These are phyloP conservation scores for Cyberlindnera americana DNA, from an alignment of 805 yeast genomes.

Conservation along the genomic window DNA sequence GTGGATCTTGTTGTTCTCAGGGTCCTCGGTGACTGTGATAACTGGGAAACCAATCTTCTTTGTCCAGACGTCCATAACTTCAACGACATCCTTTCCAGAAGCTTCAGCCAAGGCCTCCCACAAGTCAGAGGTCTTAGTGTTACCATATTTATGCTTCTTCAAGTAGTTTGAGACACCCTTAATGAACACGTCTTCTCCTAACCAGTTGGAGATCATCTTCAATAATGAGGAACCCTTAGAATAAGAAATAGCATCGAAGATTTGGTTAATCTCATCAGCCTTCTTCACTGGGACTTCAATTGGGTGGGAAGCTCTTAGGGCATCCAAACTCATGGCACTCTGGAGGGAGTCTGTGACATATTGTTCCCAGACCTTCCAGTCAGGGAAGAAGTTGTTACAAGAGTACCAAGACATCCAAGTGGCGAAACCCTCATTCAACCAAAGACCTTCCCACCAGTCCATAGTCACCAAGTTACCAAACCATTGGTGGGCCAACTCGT, in stretches of 20 bases:
- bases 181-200: slow-evolving; percentile 73
- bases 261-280: slow-evolving; percentile 79
- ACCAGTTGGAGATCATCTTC: slow-evolving; percentile 76
- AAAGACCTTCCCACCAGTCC: slow-evolving; percentile 91
- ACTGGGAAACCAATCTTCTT: slow-evolving; percentile 77
- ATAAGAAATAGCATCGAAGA: slow-evolving; percentile 81
- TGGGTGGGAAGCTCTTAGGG: slow-evolving; percentile 81
- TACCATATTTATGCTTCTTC: slow-evolving; percentile 72
- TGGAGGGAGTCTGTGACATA: slow-evolving; percentile 77
- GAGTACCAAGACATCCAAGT: slow-evolving; percentile 91
- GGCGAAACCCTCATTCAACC: slow-evolving; percentile 89
- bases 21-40: slow-evolving; percentile 58
- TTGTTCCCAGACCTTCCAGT: slow-evolving; percentile 84
- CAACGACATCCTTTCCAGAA: slow-evolving; percentile 67
- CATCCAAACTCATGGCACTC: slow-evolving; percentile 70
- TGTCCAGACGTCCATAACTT: slow-evolving; percentile 80
- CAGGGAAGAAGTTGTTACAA: slow-evolving; percentile 71
- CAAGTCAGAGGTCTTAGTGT: slow-evolving; percentile 71
- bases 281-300: slow-evolving; percentile 77
- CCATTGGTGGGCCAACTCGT: slow-evolving; percentile 92
- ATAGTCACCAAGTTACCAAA: slow-evolving; percentile 85
- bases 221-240: slow-evolving; percentile 76
- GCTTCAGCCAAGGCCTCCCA: slow-evolving; percentile 72
- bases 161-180: slow-evolving; percentile 78
- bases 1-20: slow-evolving; percentile 39